These are phyloP conservation scores for Bruguiera gymnorhiza DNA, from an alignment of 345 rosid genomes.

Conservation along the genomic window DNA sequence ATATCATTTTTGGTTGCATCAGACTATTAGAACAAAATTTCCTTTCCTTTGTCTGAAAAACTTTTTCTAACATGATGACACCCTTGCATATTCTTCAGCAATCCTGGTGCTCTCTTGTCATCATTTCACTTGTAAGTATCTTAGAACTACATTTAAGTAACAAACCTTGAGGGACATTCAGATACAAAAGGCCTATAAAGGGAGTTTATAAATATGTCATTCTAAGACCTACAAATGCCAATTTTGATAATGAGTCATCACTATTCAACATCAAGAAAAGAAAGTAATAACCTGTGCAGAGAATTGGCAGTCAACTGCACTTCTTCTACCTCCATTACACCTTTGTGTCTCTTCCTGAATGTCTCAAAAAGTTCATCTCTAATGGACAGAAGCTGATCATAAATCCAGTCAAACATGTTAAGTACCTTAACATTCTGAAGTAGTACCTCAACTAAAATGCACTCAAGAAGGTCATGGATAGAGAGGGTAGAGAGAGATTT, in stretches of 20 bases:
- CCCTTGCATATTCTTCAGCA: too few relatives aligned
- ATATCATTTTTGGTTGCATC: too few relatives aligned
- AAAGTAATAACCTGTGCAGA: constrained; percentile 56
- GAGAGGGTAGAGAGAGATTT: too few relatives aligned
- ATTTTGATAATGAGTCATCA: not conserved
- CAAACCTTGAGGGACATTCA: not conserved
- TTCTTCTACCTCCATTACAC: constrained; percentile 86
- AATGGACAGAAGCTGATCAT: constrained; percentile 68
- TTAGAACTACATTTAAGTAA: not conserved
- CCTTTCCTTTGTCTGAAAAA: too few relatives aligned
- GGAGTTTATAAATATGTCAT: not conserved
- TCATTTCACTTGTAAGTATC: not conserved
- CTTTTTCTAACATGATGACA: too few relatives aligned
- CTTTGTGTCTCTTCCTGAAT: constrained; percentile 89
- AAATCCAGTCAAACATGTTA: constrained; percentile 17
- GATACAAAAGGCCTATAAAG: not conserved
- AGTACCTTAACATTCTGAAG: not conserved
- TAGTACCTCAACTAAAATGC: not conserved
- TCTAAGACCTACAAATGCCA: not conserved
- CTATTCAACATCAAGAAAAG: not conserved
- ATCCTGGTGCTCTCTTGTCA: not conserved
- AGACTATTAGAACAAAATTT: too few relatives aligned
- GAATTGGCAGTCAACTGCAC: constrained; percentile 80
- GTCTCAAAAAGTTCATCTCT: constrained; percentile 95
- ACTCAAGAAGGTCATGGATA: too few relatives aligned